phyloP scores from a whole-genome alignment of 1,284 basidiomycete species.

The Sanghuangporus sanghuang region DNA sequence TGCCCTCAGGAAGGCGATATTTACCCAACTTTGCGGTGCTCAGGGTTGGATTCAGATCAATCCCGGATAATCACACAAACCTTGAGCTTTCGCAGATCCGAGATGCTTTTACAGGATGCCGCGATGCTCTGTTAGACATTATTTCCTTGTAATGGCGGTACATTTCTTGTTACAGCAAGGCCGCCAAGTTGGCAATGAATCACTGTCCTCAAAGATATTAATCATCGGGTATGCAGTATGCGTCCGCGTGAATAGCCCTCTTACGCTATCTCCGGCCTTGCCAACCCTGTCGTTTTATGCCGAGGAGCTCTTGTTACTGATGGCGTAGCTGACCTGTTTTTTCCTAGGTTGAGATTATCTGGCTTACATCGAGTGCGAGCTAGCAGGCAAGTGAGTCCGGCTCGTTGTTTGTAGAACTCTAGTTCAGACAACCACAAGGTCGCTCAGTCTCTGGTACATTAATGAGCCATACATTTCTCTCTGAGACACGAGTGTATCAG shows the following conservation, averaged over 20 bases:
- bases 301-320: neutral
- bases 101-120: too few species aligned
- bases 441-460: too few species aligned
- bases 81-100: too few species aligned
- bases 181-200: neutral
- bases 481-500: too few species aligned
- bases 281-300: neutral
- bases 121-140: neutral
- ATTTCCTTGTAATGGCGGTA: neutral
- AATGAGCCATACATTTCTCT: too few species aligned
- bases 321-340: neutral
- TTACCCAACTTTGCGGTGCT: neutral
- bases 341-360: neutral
- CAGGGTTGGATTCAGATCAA: too few species aligned
- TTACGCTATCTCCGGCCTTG: neutral
- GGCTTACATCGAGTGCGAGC: neutral
- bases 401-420: neutral
- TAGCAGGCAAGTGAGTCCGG: slow-evolving; percentile 2
- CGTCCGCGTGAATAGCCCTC: neutral
- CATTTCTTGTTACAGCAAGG: neutral
- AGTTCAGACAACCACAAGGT: too few species aligned
- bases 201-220: neutral
- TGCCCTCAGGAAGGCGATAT: neutral
- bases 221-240: neutral
- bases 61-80: too few species aligned